phyloP scores from a whole-genome alignment of 2,329 filamentous ascomycete species.

The Neofusicoccum parvum region DNA sequence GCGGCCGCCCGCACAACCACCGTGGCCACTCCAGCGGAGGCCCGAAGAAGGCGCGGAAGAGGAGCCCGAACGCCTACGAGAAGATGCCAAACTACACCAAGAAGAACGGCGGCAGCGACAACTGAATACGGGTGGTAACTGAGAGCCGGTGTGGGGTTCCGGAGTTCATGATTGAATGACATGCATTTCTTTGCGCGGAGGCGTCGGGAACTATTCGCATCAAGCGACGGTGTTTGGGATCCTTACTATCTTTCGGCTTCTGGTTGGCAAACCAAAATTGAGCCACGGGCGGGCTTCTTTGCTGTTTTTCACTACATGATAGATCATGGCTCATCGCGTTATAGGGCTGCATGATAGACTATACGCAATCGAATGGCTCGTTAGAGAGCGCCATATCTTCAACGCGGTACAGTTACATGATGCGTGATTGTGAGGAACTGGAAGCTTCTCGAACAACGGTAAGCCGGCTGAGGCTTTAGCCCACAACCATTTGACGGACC shows the following conservation, averaged over 20 bases:
- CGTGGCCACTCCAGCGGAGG: conserved; percentile 40
- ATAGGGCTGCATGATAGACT: background rate
- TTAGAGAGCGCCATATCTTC: background rate
- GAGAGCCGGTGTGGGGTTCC: no score
- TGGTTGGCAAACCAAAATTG: background rate
- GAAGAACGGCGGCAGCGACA: conserved; percentile 4
- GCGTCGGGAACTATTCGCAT: conserved; percentile 13
- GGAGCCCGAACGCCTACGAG: conserved; percentile 82
- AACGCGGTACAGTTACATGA: background rate
- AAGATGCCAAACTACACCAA: conserved; percentile 61
- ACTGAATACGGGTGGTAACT: background rate
- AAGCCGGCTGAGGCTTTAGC: no score
- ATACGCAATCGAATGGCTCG: background rate
- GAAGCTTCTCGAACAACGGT: no score
- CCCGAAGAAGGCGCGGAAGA: conserved; percentile 49
- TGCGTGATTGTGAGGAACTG: no score
- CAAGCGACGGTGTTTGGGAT: conserved; percentile 20
- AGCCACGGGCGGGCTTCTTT: background rate
- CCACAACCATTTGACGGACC: no score
- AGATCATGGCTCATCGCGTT: conserved; percentile 5
- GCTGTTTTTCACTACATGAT: background rate
- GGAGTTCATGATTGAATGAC: conserved; percentile 5
- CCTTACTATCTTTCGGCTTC: background rate
- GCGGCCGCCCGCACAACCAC: conserved; percentile 26
- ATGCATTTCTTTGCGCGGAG: conserved; percentile 16